phyloP scores from a whole-genome alignment of 345 rosid species.

The rapeseed (Brassica napus) region DNA sequence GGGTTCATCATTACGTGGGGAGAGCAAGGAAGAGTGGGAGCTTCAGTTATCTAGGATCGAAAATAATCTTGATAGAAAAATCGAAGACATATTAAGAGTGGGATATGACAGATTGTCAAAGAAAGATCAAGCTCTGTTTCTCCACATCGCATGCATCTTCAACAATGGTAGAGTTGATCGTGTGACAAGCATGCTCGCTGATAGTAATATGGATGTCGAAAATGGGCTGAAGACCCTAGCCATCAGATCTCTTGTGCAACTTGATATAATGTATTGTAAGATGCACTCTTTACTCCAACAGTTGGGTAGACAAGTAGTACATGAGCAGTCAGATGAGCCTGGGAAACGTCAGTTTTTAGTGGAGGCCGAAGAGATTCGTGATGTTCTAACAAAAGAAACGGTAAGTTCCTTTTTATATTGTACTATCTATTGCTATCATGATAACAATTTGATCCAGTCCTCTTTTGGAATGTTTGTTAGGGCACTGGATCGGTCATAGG shows the following conservation, averaged over 20 bases:
- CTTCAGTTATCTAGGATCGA: background rate
- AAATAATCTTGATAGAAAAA: background rate
- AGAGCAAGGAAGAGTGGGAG: background rate
- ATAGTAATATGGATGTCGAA: background rate
- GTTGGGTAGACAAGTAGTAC: constrained; percentile 32
- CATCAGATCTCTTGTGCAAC: constrained; percentile 34
- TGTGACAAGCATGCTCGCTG: constrained; percentile 1
- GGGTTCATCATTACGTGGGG: background rate
- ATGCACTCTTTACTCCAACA: constrained; percentile 29
- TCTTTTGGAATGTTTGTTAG: background rate
- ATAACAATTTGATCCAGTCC: background rate
- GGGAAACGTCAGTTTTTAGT: constrained; percentile 17
- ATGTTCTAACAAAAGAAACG: constrained; percentile 15
- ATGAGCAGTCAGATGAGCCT: constrained; percentile 14
- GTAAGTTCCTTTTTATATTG: too few species aligned
- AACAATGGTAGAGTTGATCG: too few species aligned
- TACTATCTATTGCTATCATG: background rate
- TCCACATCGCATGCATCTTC: constrained; percentile 44
- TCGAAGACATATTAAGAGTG: background rate
- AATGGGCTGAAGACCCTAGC: constrained; percentile 15
- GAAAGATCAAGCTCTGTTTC: constrained; percentile 23
- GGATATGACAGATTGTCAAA: constrained; percentile 8
- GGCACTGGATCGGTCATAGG: background rate
- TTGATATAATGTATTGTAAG: too few species aligned
- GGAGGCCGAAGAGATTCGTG: constrained; percentile 15